phyloP scores from a whole-genome alignment of 225 moss, liverwort and hornwort genomes.

The Marchantia polymorpha region DNA sequence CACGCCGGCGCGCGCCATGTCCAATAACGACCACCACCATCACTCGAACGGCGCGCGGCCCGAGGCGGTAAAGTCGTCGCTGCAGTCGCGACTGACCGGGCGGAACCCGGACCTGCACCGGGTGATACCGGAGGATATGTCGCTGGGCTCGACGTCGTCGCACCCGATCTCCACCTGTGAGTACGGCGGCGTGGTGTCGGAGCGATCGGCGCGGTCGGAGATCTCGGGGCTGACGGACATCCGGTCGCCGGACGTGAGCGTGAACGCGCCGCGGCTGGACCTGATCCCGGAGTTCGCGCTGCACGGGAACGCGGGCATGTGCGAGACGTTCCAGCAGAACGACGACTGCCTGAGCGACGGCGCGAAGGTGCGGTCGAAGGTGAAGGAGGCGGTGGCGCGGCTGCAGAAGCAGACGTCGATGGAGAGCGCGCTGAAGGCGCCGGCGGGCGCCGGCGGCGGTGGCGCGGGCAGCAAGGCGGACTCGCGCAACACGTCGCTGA shows the following conservation, averaged over 20 bases:
- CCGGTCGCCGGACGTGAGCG: slow-evolving; percentile 90
- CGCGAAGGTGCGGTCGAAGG: slow-evolving; percentile 42
- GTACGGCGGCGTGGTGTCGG: slow-evolving; percentile 38
- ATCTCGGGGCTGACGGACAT: slow-evolving; percentile 58
- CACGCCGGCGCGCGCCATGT: slow-evolving; percentile 30
- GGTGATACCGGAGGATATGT: slow-evolving; percentile 76
- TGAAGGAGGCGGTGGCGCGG: slow-evolving; percentile 46
- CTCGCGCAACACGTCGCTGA: slow-evolving; percentile 27
- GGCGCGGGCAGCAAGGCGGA: slow-evolving; percentile 22
- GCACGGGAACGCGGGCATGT: slow-evolving; percentile 41
- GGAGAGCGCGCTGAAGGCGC: slow-evolving; percentile 17
- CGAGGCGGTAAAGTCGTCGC: slow-evolving; percentile 66
- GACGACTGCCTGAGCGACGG: slow-evolving; percentile 22
- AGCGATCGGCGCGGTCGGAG: slow-evolving; percentile 47
- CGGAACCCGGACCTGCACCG: slow-evolving; percentile 35
- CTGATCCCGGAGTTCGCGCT: slow-evolving; percentile 94
- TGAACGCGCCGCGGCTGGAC: slow-evolving; percentile 89
- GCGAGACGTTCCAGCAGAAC: slow-evolving; percentile 33
- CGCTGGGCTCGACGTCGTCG: slow-evolving; percentile 76
- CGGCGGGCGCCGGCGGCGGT: not conserved
- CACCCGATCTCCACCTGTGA: slow-evolving; percentile 57
- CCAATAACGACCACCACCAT: slow-evolving; percentile 26
- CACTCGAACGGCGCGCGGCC: slow-evolving; percentile 26
- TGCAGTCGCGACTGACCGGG: slow-evolving; percentile 55
- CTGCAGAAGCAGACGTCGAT: slow-evolving; percentile 40